phyloP scores from a whole-genome alignment of 2,329 filamentous ascomycete genomes.

The Zasmidium citrigriseum region DNA sequence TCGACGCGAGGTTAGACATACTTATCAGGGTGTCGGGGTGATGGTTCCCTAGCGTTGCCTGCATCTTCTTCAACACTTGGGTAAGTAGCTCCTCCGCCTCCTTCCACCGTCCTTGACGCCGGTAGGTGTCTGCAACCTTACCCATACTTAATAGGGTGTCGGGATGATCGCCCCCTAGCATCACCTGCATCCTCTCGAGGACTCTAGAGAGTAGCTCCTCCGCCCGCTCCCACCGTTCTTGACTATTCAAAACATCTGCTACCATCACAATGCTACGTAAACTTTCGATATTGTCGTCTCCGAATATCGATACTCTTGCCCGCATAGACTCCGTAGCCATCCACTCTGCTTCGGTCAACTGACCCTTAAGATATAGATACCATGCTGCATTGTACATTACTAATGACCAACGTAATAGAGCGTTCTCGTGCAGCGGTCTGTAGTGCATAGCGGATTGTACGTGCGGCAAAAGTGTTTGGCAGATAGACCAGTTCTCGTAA shows the following conservation, averaged over 20 bases:
- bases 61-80: conserved; percentile 9
- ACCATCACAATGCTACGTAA: not conserved
- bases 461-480: not conserved
- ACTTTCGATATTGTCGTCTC: not conserved
- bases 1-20: not conserved
- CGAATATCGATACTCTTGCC: not conserved
- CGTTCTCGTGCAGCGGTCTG: not conserved
- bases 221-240: not conserved
- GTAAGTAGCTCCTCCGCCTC: conserved; percentile 14
- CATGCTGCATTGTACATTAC: not conserved
- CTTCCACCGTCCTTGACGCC: not conserved
- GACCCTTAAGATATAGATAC: not conserved
- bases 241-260: not conserved
- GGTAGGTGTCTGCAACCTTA: not conserved
- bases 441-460: not conserved
- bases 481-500: not conserved
- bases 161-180: not conserved
- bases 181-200: not conserved
- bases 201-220: not conserved
- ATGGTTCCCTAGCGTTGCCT: conserved; percentile 7
- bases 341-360: not conserved
- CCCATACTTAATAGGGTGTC: not conserved
- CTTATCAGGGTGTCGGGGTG: conserved; percentile 8
- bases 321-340: not conserved
- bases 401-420: not conserved